Percentiles rank a stretch among this genome's conserved stretches.
phyloP scores from a whole-genome alignment of 352 stramenopile species.

The Phytophthora fragariaefolia region DNA sequence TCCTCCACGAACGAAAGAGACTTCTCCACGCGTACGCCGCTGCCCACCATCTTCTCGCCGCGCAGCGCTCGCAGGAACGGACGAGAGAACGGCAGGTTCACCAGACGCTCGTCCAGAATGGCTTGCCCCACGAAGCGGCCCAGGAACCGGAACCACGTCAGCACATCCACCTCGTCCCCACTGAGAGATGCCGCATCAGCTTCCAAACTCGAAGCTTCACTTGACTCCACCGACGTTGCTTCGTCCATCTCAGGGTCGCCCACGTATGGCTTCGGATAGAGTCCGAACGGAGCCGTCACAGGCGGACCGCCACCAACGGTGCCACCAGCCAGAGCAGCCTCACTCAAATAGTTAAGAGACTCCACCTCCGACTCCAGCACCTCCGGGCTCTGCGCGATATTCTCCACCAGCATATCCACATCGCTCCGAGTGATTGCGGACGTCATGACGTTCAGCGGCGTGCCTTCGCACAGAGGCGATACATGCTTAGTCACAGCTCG shows the following conservation, averaged over 20 bases:
- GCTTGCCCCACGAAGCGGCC: conserved; percentile 76
- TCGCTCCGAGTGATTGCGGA: conserved; percentile 47
- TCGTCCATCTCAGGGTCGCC: conserved; percentile 20
- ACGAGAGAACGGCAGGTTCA: conserved; percentile 82
- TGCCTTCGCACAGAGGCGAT: conserved; percentile 76
- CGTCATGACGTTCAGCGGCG: conserved; percentile 58
- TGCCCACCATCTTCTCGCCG: conserved; percentile 58
- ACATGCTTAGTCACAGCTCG: conserved; percentile 81
- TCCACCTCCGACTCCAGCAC: conserved; percentile 75
- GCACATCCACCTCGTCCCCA: conserved; percentile 33
- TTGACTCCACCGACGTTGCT: conserved; percentile 2
- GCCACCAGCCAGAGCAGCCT: conserved; percentile 40
- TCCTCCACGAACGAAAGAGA: conserved; percentile 70
- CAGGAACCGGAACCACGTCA: conserved; percentile 77
- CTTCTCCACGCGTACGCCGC: conserved; percentile 42
- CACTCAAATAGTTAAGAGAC: conserved; percentile 58
- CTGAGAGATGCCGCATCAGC: conserved; percentile 20
- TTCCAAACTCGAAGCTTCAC: conserved; percentile 19
- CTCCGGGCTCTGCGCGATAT: conserved; percentile 54
- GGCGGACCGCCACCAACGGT: conserved; percentile 37
- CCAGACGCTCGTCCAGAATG: conserved; percentile 81
- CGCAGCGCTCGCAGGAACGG: conserved; percentile 73
- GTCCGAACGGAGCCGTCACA: conserved; percentile 58
- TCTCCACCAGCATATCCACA: conserved; percentile 61
- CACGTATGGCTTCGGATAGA: conserved; percentile 59